Base-by-base conservation (phyloP, 345 rosid genomes). In the Aquilaria sinensis region DNA sequence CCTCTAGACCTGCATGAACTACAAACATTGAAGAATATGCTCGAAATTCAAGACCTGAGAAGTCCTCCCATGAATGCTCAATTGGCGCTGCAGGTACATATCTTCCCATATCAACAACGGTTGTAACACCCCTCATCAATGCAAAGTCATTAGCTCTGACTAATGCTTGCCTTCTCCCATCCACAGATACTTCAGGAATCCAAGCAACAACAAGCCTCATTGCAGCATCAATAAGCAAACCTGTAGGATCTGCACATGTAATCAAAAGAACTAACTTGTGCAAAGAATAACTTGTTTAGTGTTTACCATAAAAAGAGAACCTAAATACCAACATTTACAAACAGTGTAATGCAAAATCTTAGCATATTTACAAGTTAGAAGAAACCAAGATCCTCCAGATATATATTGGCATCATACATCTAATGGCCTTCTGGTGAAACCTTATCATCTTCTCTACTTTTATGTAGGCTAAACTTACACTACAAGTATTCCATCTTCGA, bases 81-180 rank as follows among this genome's bases (percentile, higher is more conserved):
- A 65, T 67, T 48, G 85, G 34, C 64, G 81, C 73, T 68, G 96
- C 98, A 10, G 98, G 96, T 72, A 70, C 77, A 71, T 84, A 85
- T 79, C 97, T 83, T 63, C 98, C 98, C 46, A 92, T 15, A 80
- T 92, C 98, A 69, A 87, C 76, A 37, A 89, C 93, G 58, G 88
- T 81, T 31, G 96, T 89, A 72, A 89, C 96, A 49, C 96, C 98
- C 83, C 77, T 84, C 43, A 43, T 73, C 87, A 89, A 77, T 62
- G 93, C 93, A 74, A 81, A 79, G 55, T 74, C 75, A 80, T 85
- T 84, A 68, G 93, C 96, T 77, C 85, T 79, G 69, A 79, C 48
- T 74, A 92, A 72, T 47, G 96, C 98, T 60, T 87, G 87, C 80
- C 96, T 87, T 63, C 87, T 89, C 71, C 87, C 89, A 78, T 84